Evolutionary conservation across 1,139 yeast genomes (phyloP), one percentile per base, ranked within the genome.

Genomic region (Maudiozyma humilis): DNA sequence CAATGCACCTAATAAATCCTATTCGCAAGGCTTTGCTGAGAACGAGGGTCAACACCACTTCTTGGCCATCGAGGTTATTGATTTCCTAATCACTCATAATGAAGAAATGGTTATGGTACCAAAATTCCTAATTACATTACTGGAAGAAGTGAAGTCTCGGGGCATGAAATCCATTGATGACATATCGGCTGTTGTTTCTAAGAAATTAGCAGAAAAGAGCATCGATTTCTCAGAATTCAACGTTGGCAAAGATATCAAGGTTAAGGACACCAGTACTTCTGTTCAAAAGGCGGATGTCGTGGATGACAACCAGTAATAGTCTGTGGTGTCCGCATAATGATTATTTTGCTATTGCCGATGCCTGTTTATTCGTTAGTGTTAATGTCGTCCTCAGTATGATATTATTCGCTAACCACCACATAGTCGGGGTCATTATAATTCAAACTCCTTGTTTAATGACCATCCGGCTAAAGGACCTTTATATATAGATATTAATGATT

Each of bases 61-160:
- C 59, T 69, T 87, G 53, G 95, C 95, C 1, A 89, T 91, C 59
- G 97, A 89, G 62, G 93, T 89, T 31, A 83, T 91, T 32, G 85
- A 87, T 62, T 79, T 80, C 52, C 70, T 93, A 63, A 88, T 93
- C 51, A 87, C 86, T 49, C 74, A 81, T 48, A 91, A 86, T 60
- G 91, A 85, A 54, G 86, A 84, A 46, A 75, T 91, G 52, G 76
- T 89, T 41, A 72, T 79, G 42, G 82, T 89, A 32, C 97, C 98
- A 0, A 63, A 59, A 5, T 85, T 78, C 55, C 54, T 72, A 45
- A 59, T 67, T 62, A 35, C 62, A 12, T 54, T 73, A 7, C 51
- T 67, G 45, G 55, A 60, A 10, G 62, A 67, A 32, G 50, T 66
- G 38, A 59, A 64, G 43, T 51, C 55, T 33, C 49, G 63, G 34